Evolutionary conservation across 164 flowering plant genomes (phyloP).

Genomic region (Akebia trifoliata): DNA sequence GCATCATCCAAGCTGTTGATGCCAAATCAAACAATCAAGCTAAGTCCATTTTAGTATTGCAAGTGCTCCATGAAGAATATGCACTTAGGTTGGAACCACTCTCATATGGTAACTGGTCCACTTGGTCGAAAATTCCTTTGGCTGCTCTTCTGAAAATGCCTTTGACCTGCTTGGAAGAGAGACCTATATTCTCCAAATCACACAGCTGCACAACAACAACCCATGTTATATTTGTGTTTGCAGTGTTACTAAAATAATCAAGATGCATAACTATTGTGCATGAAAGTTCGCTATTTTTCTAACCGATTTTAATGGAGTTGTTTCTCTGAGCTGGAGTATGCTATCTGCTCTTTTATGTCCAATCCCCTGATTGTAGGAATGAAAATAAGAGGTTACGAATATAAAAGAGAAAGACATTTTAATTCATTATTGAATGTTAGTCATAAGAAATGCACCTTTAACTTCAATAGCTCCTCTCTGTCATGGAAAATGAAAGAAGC

Average conservation of each 20-base stretch:
- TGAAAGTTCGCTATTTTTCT: constrained; percentile 11
- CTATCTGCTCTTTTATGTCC: constrained; percentile 70
- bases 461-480: constrained; percentile 70
- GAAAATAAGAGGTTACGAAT: background rate
- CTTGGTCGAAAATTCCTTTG: constrained; percentile 41
- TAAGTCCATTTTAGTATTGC: background rate
- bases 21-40: background rate
- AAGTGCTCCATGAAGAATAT: background rate
- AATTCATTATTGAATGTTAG: background rate
- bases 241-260: background rate
- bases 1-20: background rate
- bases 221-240: constrained; percentile 11
- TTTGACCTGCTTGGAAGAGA: constrained; percentile 78
- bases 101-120: background rate
- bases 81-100: background rate
- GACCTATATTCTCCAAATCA: constrained; percentile 83
- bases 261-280: background rate
- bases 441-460: constrained; percentile 45
- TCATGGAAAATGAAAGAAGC: constrained; percentile 7
- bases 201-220: constrained; percentile 48
- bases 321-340: constrained; percentile 68
- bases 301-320: constrained; percentile 73
- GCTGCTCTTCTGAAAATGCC: constrained; percentile 60
- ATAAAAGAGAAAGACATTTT: background rate
- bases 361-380: constrained; percentile 54